Conservation (phyloP, 257 asterid species). For the Solanum sitiens region DNA sequence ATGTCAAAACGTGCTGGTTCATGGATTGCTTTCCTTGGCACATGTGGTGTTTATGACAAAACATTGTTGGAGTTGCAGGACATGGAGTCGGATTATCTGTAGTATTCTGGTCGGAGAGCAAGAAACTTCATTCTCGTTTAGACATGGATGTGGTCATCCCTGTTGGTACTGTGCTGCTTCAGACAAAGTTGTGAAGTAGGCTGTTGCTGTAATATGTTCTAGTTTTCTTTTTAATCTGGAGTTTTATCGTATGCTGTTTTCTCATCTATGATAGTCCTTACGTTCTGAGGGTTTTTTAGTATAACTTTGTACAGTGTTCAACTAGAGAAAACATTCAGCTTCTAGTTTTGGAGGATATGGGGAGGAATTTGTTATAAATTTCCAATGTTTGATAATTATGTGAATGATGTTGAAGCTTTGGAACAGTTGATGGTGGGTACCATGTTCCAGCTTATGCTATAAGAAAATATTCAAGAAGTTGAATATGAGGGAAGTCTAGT, state of each 20-base stretch:
- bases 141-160: background rate
- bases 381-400: background rate
- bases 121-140: background rate
- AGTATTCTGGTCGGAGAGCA: background rate
- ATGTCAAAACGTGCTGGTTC: background rate
- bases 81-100: background rate
- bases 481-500: background rate
- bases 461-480: background rate
- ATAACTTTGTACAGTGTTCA: background rate
- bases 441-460: background rate
- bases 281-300: background rate
- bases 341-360: background rate
- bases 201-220: slow-evolving; percentile 4
- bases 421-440: background rate
- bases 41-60: background rate
- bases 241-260: slow-evolving; percentile 24
- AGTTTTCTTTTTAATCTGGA: slow-evolving; percentile 4
- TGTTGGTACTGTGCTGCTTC: background rate
- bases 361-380: background rate
- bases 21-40: background rate
- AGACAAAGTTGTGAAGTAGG: slow-evolving; percentile 1
- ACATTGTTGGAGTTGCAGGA: background rate
- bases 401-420: background rate
- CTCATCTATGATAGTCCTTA: background rate
- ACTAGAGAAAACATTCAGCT: background rate